phyloP scores from a whole-genome alignment of 1,139 yeast species.

The Magnusiomyces sp. region DNA sequence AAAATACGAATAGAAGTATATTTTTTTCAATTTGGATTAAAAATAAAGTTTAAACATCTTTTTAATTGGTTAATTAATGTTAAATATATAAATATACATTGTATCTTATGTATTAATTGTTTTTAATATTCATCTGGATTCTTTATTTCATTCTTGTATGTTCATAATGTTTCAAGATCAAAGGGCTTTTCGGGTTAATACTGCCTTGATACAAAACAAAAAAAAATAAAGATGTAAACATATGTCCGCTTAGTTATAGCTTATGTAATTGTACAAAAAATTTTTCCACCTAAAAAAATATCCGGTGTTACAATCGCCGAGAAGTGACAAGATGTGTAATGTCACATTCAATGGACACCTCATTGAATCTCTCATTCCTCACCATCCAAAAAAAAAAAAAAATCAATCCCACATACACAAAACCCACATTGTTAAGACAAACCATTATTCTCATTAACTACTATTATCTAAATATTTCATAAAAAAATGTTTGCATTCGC shows the following conservation, averaged over 20 bases:
- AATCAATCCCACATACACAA: background rate
- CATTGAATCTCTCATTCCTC: background rate
- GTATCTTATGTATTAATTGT: background rate
- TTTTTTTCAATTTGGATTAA: background rate
- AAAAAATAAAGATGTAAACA: no score
- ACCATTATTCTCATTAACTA: background rate
- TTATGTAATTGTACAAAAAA: no score
- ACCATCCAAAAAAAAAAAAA: background rate
- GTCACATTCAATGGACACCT: no score
- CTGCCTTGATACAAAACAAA: no score
- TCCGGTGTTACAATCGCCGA: no score
- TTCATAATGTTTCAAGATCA: no score
- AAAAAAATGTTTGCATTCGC: constrained; percentile 76
- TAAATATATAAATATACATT: background rate
- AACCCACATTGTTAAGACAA: background rate
- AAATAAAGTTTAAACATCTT: background rate
- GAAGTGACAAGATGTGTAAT: no score
- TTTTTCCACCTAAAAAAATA: no score
- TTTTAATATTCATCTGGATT: no score
- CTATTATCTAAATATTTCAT: background rate
- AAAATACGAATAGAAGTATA: background rate
- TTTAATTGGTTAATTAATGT: background rate
- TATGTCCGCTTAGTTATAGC: no score
- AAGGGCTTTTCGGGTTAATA: no score
- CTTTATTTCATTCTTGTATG: no score